Base-by-base conservation (phyloP, 2,329 filamentous ascomycete genomes). In the Colletotrichum musae region DNA sequence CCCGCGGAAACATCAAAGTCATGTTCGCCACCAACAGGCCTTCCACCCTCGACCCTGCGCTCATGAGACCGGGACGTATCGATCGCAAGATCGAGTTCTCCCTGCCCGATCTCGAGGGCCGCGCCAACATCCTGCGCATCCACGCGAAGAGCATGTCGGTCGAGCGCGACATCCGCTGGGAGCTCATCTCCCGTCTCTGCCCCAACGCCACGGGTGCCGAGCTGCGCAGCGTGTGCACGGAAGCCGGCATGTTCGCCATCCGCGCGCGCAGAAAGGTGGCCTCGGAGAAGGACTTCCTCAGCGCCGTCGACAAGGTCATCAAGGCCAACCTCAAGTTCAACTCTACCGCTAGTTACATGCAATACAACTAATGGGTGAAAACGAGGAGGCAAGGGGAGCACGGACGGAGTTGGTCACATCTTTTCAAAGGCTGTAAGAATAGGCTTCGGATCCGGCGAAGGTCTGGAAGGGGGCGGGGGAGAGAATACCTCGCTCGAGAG, bases 131-230 rank as follows among this genome's bases (percentile, higher is more conserved):
- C 78, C 89, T 99, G 52, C 93, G 96, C 58, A 99, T 99, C 77
- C 96, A 98, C 85, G 96, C 96, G 76, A 99, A 98, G 92, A 97
- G 94, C 80, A 99, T 99, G 96, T 98, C 94, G 18, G 96, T 99
- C 45, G 96, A 99, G 88, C 91, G 96, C 61, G 96, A 99, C 79
- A 99, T 99, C 77, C 91, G 96, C 83, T 99, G 96, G 96, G 96
- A 99, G 85, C 89, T 99, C 73, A 98, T 99, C 79, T 98, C 95
- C 21, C 92, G 96, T 75, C 88, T 99, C 72, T 99, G 96, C 84
- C 96, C 96, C 74, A 99, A 99, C 84, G 93, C 95, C 61, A 99
- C 96, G 1, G 96, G 96, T 85, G 96, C 96, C 58, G 96, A 99
- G 83, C 84, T 99, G 80, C 90, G 96, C 77, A 97, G 94, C 84